These are phyloP conservation scores for Ammopiptanthus mongolicus DNA, from an alignment of 306 rosid genomes.

Conservation along the genomic window DNA sequence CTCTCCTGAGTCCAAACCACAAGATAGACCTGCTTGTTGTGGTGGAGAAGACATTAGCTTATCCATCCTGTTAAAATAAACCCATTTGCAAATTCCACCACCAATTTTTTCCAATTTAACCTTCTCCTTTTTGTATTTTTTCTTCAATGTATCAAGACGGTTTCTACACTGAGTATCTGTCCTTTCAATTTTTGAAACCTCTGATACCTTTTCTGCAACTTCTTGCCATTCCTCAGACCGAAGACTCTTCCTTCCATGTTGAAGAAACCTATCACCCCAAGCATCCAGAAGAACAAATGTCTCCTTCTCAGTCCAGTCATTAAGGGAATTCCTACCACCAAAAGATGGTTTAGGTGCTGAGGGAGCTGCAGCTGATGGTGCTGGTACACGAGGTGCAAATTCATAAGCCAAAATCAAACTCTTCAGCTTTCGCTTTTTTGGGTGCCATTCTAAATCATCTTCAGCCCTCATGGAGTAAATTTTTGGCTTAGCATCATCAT, in stretches of 20 bases:
- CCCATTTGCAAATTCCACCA: conserved; percentile 55
- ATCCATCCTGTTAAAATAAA: conserved; percentile 74
- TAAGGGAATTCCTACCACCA: conserved; percentile 67
- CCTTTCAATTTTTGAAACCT: conserved; percentile 68
- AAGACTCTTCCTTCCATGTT: conserved; percentile 81
- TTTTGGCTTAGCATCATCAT: conserved; percentile 35
- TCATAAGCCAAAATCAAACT: conserved; percentile 70
- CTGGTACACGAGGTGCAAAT: conserved; percentile 64
- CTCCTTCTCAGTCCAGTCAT: conserved; percentile 81
- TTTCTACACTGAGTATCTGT: conserved; percentile 84
- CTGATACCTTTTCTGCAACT: conserved; percentile 80
- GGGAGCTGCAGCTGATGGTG: conserved; percentile 38
- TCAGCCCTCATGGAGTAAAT: conserved; percentile 29
- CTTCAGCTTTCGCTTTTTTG: conserved; percentile 69
- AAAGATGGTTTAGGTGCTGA: conserved; percentile 46
- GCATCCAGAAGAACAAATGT: conserved; percentile 75
- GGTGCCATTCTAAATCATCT: conserved; percentile 55
- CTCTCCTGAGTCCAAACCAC: conserved; percentile 72
- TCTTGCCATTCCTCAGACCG: conserved; percentile 91
- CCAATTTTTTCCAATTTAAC: conserved; percentile 32
- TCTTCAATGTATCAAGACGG: conserved; percentile 88
- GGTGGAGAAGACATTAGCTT: conserved; percentile 57
- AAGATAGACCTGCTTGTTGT: conserved; percentile 58
- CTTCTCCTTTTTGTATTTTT: conserved; percentile 89
- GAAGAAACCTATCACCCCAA: conserved; percentile 86